These are phyloP conservation scores for Metschnikowia chrysomelidarum DNA, from an alignment of 805 yeast species.

Conservation along the genomic window DNA sequence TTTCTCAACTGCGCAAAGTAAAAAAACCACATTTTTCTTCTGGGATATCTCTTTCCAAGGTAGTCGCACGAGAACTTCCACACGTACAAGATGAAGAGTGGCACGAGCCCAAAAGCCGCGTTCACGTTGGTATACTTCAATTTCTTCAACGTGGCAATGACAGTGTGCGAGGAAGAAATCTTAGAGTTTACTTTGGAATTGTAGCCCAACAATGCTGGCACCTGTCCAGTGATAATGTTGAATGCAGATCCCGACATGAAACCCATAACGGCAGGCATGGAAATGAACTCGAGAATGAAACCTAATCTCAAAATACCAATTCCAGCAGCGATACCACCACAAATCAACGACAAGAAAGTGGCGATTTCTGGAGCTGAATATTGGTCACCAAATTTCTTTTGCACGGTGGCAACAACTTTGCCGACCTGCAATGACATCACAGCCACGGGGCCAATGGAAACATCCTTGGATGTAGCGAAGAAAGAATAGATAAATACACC, in stretches of 20 bases:
- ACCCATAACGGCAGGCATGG: conserved; percentile 89
- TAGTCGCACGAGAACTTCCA: conserved; percentile 66
- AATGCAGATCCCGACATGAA: conserved; percentile 95
- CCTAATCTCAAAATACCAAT: conserved; percentile 83
- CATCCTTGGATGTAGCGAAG: conserved; percentile 94
- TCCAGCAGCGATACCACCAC: conserved; percentile 84
- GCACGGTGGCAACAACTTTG: conserved; percentile 68
- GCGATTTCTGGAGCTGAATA: conserved; percentile 71
- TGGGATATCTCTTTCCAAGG: conserved; percentile 65
- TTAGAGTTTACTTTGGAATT: conserved; percentile 66
- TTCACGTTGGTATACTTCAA: conserved; percentile 66
- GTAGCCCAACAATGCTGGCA: conserved; percentile 83
- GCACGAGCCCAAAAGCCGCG: conserved; percentile 86
- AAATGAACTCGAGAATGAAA: conserved; percentile 82
- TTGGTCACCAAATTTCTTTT: conserved; percentile 39
- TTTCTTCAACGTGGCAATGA: conserved; percentile 69
- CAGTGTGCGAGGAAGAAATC: conserved; percentile 63
- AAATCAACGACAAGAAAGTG: conserved; percentile 70
- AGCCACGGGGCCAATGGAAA: conserved; percentile 95
- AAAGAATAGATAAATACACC: conserved; percentile 87
- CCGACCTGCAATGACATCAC: conserved; percentile 89
- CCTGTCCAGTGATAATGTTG: conserved; percentile 78
- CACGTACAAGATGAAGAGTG: conserved; percentile 64
- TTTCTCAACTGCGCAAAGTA: conserved; percentile 75
- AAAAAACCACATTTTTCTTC: conserved; percentile 55